Conservation (phyloP, 2,329 filamentous ascomycete genomes). For the Paecilomyces variotii region DNA sequence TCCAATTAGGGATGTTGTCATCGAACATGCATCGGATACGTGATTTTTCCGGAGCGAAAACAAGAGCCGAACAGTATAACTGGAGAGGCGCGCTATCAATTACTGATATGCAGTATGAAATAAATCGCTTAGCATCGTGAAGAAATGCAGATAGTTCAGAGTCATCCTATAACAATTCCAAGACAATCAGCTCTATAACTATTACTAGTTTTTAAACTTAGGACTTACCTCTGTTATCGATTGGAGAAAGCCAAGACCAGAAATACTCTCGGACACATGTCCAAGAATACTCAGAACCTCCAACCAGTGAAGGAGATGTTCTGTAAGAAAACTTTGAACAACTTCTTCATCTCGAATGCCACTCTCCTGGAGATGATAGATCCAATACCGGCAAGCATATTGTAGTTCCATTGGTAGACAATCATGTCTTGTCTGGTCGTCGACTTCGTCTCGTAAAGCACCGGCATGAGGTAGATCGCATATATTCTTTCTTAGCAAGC, state of each 20-base stretch:
- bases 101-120: not conserved
- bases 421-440: constrained; percentile 1
- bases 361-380: constrained; percentile 10
- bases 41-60: not conserved
- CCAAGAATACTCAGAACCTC: not conserved
- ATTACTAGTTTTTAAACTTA: not conserved
- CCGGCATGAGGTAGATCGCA: not conserved
- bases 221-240: not conserved
- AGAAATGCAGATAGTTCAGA: not conserved
- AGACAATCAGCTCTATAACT: not conserved
- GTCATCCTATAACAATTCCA: not conserved
- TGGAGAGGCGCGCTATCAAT: not conserved
- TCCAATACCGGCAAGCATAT: constrained; percentile 16
- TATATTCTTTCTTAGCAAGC: not conserved
- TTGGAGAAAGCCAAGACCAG: not conserved
- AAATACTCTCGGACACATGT: not conserved
- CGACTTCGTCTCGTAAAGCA: not conserved
- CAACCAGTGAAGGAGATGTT: constrained; percentile 1
- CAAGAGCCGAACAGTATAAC: not conserved
- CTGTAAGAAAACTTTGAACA: not conserved
- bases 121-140: not conserved
- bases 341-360: constrained; percentile 1
- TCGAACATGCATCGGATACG: not conserved
- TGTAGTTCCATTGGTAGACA: constrained; percentile 7
- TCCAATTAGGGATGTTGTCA: not conserved